Base-by-base conservation (phyloP, 805 yeast genomes). In the Candida nitratophila region DNA sequence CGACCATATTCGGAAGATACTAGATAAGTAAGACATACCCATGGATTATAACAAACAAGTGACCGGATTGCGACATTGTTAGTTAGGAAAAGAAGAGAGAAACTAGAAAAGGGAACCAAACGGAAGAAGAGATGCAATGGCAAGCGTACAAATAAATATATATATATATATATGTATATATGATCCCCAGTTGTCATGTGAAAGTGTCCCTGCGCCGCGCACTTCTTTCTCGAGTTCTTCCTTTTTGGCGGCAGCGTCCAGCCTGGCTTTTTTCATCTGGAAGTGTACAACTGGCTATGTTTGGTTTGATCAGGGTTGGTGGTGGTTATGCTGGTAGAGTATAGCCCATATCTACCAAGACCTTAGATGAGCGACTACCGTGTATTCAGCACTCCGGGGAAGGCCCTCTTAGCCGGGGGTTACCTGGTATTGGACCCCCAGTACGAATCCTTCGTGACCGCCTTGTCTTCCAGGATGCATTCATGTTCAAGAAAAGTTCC, bases 321-420 rank as follows among this genome's bases (percentile, higher is more conserved):
- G n/a, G n/a, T n/a, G n/a, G n/a, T n/a, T n/a, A n/a, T n/a, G n/a
- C n/a, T n/a, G n/a, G n/a, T n/a, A n/a, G n/a, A n/a, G n/a, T n/a
- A n/a, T n/a, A n/a, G n/a, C n/a, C n/a, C n/a, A n/a, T n/a, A n/a
- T n/a, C n/a, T n/a, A n/a, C n/a, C n/a, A n/a, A n/a, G n/a, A n/a
- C n/a, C n/a, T n/a, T n/a, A n/a, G 4, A n/a, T 14, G 16, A 27
- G 16, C 16, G 27, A 29, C 27, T 14, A 11, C 15, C 64, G 66
- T 44, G 86, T 82, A 9, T 91, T 79, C 59, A 85, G 96, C 57
- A 95, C 98, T 0, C 97, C 99, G 0, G 97, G 98, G 0, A 93
- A 93, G 61, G 98, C 97, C 1, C 69, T 93, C 24, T 54, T 93
- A 12, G 96, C 93, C 1, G 99, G 99, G 17, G 99, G 99, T 0